A percentile compares a stretch with the other conserved stretches of the same genome.
Evolutionary conservation across 208 protist genomes (phyloP).

Genomic region (Porcisia deanei): DNA sequence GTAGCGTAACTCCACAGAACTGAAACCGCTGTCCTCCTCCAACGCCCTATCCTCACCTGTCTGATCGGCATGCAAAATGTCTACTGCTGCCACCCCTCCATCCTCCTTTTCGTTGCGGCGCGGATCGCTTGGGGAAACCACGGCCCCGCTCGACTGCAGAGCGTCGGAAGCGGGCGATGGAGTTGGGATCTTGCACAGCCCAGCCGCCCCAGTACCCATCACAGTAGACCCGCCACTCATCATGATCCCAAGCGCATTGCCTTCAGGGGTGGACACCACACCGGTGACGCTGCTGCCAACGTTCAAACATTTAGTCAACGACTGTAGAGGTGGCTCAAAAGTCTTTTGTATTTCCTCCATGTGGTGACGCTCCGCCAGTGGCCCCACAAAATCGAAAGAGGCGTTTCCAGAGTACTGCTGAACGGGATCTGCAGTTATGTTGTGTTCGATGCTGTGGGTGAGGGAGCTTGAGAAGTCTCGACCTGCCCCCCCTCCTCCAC

Average conservation of each 20-base stretch:
- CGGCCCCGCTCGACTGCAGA: conserved; percentile 5
- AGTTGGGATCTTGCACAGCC: conserved; percentile 23
- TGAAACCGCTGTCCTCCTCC: not conserved
- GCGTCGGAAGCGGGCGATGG: conserved; percentile 2
- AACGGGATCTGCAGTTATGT: conserved; percentile 22
- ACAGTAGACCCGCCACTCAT: not conserved
- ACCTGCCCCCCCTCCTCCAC: not conserved
- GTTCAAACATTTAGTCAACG: not conserved
- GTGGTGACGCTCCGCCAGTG: conserved; percentile 36
- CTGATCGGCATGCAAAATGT: no score
- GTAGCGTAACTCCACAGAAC: not conserved
- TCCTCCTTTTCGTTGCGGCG: not conserved
- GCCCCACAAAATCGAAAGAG: conserved; percentile 52
- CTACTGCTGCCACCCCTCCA: not conserved
- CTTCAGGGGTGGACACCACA: not conserved
- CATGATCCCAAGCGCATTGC: not conserved
- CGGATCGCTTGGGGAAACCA: not conserved
- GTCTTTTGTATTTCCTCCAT: conserved; percentile 37
- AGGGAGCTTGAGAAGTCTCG: conserved; percentile 12
- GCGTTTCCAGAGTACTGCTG: conserved; percentile 55
- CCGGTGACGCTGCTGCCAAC: not conserved
- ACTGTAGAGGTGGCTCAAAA: conserved; percentile 5
- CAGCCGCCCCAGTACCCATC: conserved; percentile 9
- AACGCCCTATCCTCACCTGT: not conserved
- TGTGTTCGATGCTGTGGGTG: conserved; percentile 16